Evolutionary conservation across 768 basidiomycete genomes (phyloP).

Genomic region (Boletus vermiculosoides): DNA sequence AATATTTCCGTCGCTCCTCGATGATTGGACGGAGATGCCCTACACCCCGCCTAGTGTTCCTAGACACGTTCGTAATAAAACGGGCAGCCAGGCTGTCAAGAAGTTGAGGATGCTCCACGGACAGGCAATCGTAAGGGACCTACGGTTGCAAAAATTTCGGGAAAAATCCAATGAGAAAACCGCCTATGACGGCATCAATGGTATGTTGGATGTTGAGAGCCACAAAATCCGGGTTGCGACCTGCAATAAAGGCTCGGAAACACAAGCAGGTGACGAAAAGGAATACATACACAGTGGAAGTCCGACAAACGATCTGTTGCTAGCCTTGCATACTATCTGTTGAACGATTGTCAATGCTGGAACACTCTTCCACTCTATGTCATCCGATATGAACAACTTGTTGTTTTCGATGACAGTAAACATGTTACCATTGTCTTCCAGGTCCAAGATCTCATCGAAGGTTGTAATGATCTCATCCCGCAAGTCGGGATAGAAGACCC

Average conservation of each 20-base stretch:
- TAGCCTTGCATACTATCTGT: constrained; percentile 39
- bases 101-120: not conserved
- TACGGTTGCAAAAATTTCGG: constrained; percentile 37
- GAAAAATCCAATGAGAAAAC: constrained; percentile 24
- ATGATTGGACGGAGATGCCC: constrained; percentile 29
- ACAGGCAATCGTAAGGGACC: not conserved
- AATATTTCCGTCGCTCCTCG: constrained; percentile 24
- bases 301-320: constrained; percentile 50
- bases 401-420: not conserved
- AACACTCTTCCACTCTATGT: constrained; percentile 38
- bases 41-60: constrained; percentile 3
- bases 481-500: constrained; percentile 37
- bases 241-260: constrained; percentile 20
- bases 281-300: constrained; percentile 40
- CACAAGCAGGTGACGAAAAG: not conserved
- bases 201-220: constrained; percentile 31
- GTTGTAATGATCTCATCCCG: constrained; percentile 43
- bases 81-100: constrained; percentile 17
- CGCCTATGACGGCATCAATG: constrained; percentile 23
- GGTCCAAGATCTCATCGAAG: constrained; percentile 37
- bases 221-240: constrained; percentile 38
- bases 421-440: constrained; percentile 10
- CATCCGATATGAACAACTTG: not conserved
- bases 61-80: constrained; percentile 7
- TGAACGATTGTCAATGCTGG: constrained; percentile 27